These are phyloP conservation scores for Phytophthora megakarya DNA, from an alignment of 352 stramenopile species.

Conservation along the genomic window DNA sequence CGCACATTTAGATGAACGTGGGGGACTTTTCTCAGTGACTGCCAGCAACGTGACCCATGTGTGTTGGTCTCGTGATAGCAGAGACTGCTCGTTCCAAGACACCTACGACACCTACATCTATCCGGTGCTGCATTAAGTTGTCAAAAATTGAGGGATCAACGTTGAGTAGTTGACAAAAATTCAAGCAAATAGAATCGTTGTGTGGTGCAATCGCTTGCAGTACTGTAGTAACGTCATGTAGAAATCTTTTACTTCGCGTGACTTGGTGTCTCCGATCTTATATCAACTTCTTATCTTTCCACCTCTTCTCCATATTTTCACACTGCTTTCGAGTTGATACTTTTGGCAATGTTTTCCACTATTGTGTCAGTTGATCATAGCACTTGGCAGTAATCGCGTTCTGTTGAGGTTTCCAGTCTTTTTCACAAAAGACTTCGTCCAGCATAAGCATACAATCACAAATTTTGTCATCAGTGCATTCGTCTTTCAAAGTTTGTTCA, in stretches of 20 bases:
- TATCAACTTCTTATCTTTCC: too few species aligned
- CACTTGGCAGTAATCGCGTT: neutral
- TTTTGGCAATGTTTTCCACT: neutral
- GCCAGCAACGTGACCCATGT: neutral
- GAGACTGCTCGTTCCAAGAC: neutral
- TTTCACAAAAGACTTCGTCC: neutral
- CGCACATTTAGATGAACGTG: slow-evolving; percentile 35
- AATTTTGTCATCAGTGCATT: neutral
- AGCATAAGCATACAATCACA: neutral
- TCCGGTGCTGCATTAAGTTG: neutral
- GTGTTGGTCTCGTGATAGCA: neutral
- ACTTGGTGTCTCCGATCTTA: too few species aligned
- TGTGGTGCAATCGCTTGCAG: too few species aligned
- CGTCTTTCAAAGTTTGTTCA: neutral
- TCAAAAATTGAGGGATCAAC: too few species aligned
- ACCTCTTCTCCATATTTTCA: too few species aligned
- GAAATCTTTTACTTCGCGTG: too few species aligned
- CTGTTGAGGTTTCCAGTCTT: neutral
- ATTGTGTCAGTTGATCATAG: neutral
- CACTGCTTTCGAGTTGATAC: too few species aligned
- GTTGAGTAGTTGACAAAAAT: too few species aligned
- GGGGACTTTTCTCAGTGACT: slow-evolving; percentile 23
- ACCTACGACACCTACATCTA: slow-evolving; percentile 1
- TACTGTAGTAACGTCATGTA: too few species aligned
- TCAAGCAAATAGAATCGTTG: too few species aligned